These are phyloP conservation scores for Pouteria campechiana DNA, from an alignment of 179 eudicot genomes.

Conservation along the genomic window DNA sequence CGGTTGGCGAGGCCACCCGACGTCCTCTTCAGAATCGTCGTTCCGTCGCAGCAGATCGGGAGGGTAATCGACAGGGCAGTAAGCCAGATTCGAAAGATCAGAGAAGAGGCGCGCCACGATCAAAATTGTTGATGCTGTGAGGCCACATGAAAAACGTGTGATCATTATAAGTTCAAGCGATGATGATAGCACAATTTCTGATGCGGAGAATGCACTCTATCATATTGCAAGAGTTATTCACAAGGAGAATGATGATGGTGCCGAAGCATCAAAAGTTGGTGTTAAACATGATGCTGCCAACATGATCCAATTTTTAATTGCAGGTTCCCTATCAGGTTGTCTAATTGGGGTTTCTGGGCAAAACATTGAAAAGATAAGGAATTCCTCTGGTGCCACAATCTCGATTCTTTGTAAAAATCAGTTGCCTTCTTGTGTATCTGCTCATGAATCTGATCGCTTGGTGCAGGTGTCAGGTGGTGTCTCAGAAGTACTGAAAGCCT, in stretches of 20 bases:
- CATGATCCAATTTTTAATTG: slow-evolving; percentile 65
- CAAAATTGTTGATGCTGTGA: slow-evolving; percentile 42
- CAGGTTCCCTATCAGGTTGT: slow-evolving; percentile 89
- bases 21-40: slow-evolving; percentile 60
- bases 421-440: slow-evolving; percentile 82
- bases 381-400: slow-evolving; percentile 74
- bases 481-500: slow-evolving; percentile 64
- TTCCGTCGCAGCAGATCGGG: slow-evolving; percentile 77
- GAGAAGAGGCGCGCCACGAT: slow-evolving; percentile 70
- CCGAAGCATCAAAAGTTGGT: slow-evolving; percentile 31
- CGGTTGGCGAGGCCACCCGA: slow-evolving; percentile 44
- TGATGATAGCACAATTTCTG: slow-evolving; percentile 41
- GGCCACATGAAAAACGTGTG: slow-evolving; percentile 86
- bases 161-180: slow-evolving; percentile 77
- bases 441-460: slow-evolving; percentile 84
- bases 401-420: slow-evolving; percentile 75
- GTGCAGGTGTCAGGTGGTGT: slow-evolving; percentile 92
- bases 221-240: slow-evolving; percentile 69
- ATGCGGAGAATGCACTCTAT: slow-evolving; percentile 80
- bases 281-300: slow-evolving; percentile 54
- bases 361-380: slow-evolving; percentile 76
- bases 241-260: slow-evolving; percentile 61
- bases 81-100: slow-evolving; percentile 64
- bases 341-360: slow-evolving; percentile 90
- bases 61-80: slow-evolving; percentile 78